These are phyloP conservation scores for Sclerotinia subarctica DNA, from an alignment of 2,329 filamentous ascomycete genomes.

Conservation along the genomic window DNA sequence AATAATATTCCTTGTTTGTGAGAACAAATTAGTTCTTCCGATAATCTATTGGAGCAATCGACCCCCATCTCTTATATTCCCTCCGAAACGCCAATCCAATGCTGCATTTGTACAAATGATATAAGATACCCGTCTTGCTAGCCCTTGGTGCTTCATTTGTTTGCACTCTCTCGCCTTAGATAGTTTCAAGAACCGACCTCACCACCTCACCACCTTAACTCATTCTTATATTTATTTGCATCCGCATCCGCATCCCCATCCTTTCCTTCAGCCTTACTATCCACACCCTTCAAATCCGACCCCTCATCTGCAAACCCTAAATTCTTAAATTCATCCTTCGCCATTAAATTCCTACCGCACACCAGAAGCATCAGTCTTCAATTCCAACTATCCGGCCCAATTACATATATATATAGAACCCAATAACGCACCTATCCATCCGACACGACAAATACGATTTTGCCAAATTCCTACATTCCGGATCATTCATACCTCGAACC, in stretches of 20 bases:
- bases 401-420: not conserved
- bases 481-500: conserved; percentile 78
- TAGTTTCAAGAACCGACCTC: not conserved
- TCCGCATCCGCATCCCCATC: conserved; percentile 26
- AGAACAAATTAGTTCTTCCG: no score
- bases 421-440: conserved; percentile 76
- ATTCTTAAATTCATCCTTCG: conserved; percentile 91
- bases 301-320: conserved; percentile 64
- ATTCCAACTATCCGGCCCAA: no score
- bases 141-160: not conserved
- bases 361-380: not conserved
- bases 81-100: conserved; percentile 7
- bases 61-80: not conserved
- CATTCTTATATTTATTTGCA: conserved; percentile 31
- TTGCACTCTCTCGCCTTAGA: not conserved
- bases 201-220: conserved; percentile 35
- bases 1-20: not conserved
- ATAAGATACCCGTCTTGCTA: not conserved
- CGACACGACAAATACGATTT: conserved; percentile 87
- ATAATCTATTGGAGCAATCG: no score
- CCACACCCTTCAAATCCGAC: conserved; percentile 23
- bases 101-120: conserved; percentile 9
- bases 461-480: conserved; percentile 78
- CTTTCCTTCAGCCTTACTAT: conserved; percentile 22
- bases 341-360: conserved; percentile 81